Percentiles rank a stretch among this genome's conserved stretches.
phyloP scores from a whole-genome alignment of 1,284 basidiomycete genomes.

The Earliella scabrosa region DNA sequence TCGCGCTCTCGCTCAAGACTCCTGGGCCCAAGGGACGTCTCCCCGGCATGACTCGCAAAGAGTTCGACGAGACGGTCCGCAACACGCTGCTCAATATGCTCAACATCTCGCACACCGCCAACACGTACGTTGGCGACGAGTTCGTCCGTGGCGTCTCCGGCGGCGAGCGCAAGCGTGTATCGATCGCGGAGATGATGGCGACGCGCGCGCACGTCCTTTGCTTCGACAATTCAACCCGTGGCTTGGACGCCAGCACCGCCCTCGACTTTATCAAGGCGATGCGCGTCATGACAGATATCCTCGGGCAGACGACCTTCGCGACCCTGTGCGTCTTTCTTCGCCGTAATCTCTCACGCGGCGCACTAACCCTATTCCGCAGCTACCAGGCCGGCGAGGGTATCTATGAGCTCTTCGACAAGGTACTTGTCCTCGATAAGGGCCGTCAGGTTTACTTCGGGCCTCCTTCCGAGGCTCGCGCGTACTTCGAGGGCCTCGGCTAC shows the following conservation, averaged over 20 bases:
- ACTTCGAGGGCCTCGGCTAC: constrained; percentile 83
- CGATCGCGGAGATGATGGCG: constrained; percentile 86
- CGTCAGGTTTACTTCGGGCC: constrained; percentile 86
- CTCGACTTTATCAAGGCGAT: constrained; percentile 78
- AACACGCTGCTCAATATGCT: constrained; percentile 76
- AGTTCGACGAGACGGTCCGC: constrained; percentile 61
- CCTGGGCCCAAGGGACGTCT: constrained; percentile 76
- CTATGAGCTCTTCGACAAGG: constrained; percentile 69
- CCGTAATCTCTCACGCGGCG: neutral
- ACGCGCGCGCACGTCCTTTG: constrained; percentile 78
- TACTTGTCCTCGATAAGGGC: constrained; percentile 78
- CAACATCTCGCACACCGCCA: constrained; percentile 75
- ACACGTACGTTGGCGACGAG: constrained; percentile 85
- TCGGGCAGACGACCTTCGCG: constrained; percentile 79
- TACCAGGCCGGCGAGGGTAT: constrained; percentile 86
- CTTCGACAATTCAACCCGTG: constrained; percentile 86
- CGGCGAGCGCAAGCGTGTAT: constrained; percentile 87
- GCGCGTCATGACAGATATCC: constrained; percentile 78
- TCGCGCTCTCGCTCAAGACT: constrained; percentile 71
- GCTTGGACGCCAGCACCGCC: constrained; percentile 87
- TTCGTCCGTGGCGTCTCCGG: constrained; percentile 87
- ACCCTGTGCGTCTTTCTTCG: constrained; percentile 55
- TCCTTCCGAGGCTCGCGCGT: constrained; percentile 70
- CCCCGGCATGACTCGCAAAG: constrained; percentile 61
- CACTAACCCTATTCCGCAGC: constrained; percentile 36